Evolutionary conservation across 306 rosid species (phyloP), one percentile per base, ranked within the genome.

Genomic region (Lathyrus sativus): DNA sequence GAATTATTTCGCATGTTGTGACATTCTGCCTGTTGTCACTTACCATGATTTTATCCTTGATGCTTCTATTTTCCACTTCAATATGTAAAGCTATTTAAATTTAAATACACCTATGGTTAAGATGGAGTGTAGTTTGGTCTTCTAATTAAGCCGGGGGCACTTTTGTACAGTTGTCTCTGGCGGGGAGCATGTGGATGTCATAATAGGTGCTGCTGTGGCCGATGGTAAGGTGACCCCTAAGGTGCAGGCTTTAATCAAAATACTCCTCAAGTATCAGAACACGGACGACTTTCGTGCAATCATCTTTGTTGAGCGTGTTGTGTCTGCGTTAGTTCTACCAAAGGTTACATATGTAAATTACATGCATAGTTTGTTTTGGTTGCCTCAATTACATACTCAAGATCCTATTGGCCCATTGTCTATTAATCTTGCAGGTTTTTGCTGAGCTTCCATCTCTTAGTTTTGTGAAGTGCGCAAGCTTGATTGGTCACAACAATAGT

Each of bases 201-300:
- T 88, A 76, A 90, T 88, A 80, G 99, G 99, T 78, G 99, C 99
- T 79, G 99, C 99, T 54, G 97, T 93, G 55, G 99, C 99, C 68
- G 99, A 90, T 84, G 99, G 99, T 78, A 90, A 93, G 79, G 95
- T 93, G 82, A 93, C 99, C 26, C 99, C 99, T 31, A 93, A 90
- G 81, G 99, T 93, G 81, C 99, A 93, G 80, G 95, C 99, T 13
- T 88, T 93, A 49, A 78, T 93, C 68, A 93, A 93, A 78, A 75
- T 88, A 73, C 99, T 93, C 74, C 95, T 93, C 67, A 80, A 89
- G 72, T 93, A 93, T 81, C 90, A 90, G 89, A 78, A 88, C 56
- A 93, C 97, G 2, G 89, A 90, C 68, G 99, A 93, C 83, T 93
- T 93, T 55, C 99, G 99, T 68, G 96, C 97, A 67, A 93, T 93